These are phyloP conservation scores for Dactylellina cionopaga DNA, from an alignment of 2,329 filamentous ascomycete species.

Conservation along the genomic window DNA sequence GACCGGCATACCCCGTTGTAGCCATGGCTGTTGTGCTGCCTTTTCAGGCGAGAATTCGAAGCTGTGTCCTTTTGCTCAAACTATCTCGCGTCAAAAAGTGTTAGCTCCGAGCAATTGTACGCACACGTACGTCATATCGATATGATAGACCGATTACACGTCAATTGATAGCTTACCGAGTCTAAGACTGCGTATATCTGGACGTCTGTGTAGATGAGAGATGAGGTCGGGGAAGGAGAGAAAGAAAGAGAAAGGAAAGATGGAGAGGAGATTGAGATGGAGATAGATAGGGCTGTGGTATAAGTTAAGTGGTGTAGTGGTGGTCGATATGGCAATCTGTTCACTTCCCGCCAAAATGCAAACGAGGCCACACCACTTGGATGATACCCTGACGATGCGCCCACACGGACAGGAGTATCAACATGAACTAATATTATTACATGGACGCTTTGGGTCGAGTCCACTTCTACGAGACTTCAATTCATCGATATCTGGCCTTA, in stretches of 20 bases:
- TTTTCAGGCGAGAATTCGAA: slow-evolving; percentile 39
- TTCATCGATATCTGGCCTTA: slow-evolving; percentile 45
- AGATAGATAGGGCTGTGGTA: too few species aligned
- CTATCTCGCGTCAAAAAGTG: slow-evolving; percentile 43
- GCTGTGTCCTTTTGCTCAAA: slow-evolving; percentile 47
- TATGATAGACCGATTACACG: slow-evolving; percentile 14
- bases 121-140: slow-evolving; percentile 20
- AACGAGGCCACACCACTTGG: slow-evolving; percentile 29
- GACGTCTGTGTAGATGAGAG: slow-evolving; percentile 6
- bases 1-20: slow-evolving; percentile 50
- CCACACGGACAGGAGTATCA: slow-evolving; percentile 10
- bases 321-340: slow-evolving; percentile 52
- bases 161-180: slow-evolving; percentile 43
- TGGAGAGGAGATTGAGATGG: slow-evolving; percentile 18
- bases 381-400: slow-evolving; percentile 33
- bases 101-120: slow-evolving; percentile 28
- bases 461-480: background rate
- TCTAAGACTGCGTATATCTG: slow-evolving; percentile 1
- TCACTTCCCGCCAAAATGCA: slow-evolving; percentile 42
- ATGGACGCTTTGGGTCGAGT: background rate
- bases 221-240: background rate
- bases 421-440: slow-evolving; percentile 4
- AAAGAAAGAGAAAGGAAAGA: background rate
- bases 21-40: slow-evolving; percentile 47
- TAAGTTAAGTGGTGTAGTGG: too few species aligned